Conservation (phyloP, 2,329 filamentous ascomycete genomes). For the Aaosphaeria arxii region DNA sequence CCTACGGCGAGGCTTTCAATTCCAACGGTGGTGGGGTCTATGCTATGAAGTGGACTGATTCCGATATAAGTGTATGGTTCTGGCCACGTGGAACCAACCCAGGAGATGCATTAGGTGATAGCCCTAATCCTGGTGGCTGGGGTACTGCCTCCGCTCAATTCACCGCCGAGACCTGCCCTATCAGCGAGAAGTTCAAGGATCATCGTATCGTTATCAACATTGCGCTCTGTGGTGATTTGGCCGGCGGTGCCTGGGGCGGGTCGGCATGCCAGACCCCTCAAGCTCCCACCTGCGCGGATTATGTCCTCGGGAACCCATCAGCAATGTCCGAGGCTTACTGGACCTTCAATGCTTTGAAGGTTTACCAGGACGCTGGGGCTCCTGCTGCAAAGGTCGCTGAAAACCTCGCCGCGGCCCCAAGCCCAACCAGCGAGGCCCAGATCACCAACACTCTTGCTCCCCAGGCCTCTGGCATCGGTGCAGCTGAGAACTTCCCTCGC, state of each 20-base stretch:
- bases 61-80: slow-evolving; percentile 75
- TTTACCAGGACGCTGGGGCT: slow-evolving; percentile 31
- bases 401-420: too few species aligned
- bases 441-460: too few species aligned
- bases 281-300: slow-evolving; percentile 66
- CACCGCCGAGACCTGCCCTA: slow-evolving; percentile 62
- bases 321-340: slow-evolving; percentile 75
- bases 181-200: slow-evolving; percentile 65
- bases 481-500: too few species aligned
- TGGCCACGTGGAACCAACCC: slow-evolving; percentile 70
- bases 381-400: not conserved
- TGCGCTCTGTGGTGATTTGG: slow-evolving; percentile 87
- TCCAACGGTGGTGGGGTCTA: slow-evolving; percentile 44
- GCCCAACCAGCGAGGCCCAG: too few species aligned
- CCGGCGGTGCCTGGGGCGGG: slow-evolving; percentile 64
- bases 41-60: slow-evolving; percentile 62
- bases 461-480: too few species aligned
- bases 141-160: slow-evolving; percentile 68
- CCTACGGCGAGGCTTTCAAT: slow-evolving; percentile 56
- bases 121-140: slow-evolving; percentile 67
- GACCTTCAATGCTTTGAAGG: slow-evolving; percentile 54
- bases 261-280: slow-evolving; percentile 57
- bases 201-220: slow-evolving; percentile 80
- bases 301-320: slow-evolving; percentile 66
- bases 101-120: slow-evolving; percentile 56